These are phyloP conservation scores for Baorangia bicolor DNA, from an alignment of 768 basidiomycete species.

Conservation along the genomic window DNA sequence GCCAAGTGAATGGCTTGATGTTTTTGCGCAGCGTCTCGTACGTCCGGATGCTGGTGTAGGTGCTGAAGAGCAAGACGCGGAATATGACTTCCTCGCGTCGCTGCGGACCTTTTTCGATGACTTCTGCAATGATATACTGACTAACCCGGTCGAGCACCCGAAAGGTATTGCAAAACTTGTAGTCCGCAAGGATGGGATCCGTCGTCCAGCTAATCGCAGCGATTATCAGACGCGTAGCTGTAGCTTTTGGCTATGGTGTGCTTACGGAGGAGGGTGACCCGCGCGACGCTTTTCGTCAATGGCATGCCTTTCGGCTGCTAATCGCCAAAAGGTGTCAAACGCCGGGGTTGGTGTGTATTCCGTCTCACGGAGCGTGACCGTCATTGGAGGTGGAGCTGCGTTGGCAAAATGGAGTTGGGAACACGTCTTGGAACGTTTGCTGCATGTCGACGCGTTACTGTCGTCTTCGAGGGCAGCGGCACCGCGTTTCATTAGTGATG, in stretches of 20 bases:
- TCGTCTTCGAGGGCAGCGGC: conserved; percentile 10
- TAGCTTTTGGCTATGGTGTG: conserved; percentile 4
- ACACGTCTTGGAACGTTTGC: conserved; percentile 26
- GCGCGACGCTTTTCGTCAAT: conserved; percentile 55
- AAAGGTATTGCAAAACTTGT: conserved; percentile 72
- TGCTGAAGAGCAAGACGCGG: conserved; percentile 69
- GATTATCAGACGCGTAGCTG: conserved; percentile 14
- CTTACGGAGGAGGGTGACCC: conserved; percentile 53
- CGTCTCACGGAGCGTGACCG: conserved; percentile 36
- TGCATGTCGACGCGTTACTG: conserved; percentile 4
- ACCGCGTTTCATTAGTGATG: conserved; percentile 24
- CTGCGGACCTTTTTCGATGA: conserved; percentile 68
- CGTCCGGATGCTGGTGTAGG: conserved; percentile 69
- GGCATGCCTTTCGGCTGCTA: conserved; percentile 55
- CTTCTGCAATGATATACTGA: conserved; percentile 67
- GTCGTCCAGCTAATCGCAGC: conserved; percentile 59
- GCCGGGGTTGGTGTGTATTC: conserved; percentile 46
- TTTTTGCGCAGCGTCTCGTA: conserved; percentile 58
- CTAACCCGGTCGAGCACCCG: conserved; percentile 70
- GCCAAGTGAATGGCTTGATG: conserved; percentile 63
- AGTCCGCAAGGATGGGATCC: conserved; percentile 53
- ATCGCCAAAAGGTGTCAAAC: conserved; percentile 62
- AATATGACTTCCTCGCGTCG: conserved; percentile 63
- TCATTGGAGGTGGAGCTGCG: conserved; percentile 23
- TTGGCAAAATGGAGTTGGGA: conserved; percentile 18